phyloP scores from a whole-genome alignment of 2,329 filamentous ascomycete genomes.

The Blastomyces emzantsi region DNA sequence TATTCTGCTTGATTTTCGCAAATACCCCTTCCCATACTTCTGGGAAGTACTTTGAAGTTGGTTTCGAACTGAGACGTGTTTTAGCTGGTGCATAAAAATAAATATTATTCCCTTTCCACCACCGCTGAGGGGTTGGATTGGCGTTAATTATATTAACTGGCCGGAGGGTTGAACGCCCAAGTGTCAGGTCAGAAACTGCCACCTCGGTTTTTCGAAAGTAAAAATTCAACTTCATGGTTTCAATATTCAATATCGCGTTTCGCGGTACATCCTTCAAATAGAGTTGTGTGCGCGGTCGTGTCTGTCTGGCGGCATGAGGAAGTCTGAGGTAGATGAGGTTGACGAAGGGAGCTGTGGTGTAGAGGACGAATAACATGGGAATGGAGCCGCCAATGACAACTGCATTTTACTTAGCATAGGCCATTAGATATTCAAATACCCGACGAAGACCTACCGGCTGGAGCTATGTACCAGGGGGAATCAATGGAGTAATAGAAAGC shows the following conservation, averaged over 20 bases:
- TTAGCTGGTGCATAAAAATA: constrained; percentile 34
- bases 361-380: constrained; percentile 56
- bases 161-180: constrained; percentile 28
- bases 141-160: constrained; percentile 36
- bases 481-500: constrained; percentile 40
- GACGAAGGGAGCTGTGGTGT: constrained; percentile 61
- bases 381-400: constrained; percentile 53
- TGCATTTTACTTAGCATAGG: constrained; percentile 23
- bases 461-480: constrained; percentile 35
- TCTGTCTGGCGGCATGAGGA: constrained; percentile 55
- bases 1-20: constrained; percentile 27
- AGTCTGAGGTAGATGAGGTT: constrained; percentile 61
- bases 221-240: constrained; percentile 39
- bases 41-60: constrained; percentile 34
- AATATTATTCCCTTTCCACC: constrained; percentile 31
- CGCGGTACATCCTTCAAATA: constrained; percentile 39
- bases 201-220: constrained; percentile 37
- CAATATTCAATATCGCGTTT: constrained; percentile 36
- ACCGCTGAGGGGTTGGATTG: constrained; percentile 28
- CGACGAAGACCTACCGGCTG: constrained; percentile 30
- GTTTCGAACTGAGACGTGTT: constrained; percentile 28
- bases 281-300: constrained; percentile 40
- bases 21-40: constrained; percentile 38
- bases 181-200: constrained; percentile 34
- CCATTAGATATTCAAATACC: background rate